Evolutionary conservation across 83 land plant genomes (phyloP).

Genomic region (Picea abies): DNA sequence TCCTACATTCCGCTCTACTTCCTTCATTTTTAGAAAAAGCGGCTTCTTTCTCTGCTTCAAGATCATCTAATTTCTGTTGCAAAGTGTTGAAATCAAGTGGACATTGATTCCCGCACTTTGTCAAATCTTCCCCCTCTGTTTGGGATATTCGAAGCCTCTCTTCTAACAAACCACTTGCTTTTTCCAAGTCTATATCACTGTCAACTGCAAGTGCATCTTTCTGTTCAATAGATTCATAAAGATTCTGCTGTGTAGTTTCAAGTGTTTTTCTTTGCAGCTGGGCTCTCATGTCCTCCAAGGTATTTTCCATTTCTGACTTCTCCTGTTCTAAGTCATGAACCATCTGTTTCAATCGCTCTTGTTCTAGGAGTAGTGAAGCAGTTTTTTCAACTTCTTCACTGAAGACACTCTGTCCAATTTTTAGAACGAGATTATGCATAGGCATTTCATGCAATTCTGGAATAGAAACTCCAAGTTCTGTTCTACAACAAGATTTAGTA

Average conservation of each 20-base stretch:
- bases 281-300: not conserved
- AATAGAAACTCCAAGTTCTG: too few relatives aligned
- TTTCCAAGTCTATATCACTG: not conserved
- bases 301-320: slow-evolving; percentile 1
- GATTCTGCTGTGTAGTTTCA: slow-evolving; percentile 10
- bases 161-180: not conserved
- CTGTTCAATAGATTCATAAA: slow-evolving; percentile 1
- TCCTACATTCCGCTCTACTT: not conserved
- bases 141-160: not conserved
- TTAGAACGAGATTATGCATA: not conserved
- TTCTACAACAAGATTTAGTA: not conserved
- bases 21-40: not conserved
- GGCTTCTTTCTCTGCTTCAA: slow-evolving; percentile 15
- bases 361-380: not conserved
- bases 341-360: not conserved
- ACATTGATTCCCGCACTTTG: not conserved
- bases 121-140: not conserved
- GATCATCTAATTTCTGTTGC: slow-evolving; percentile 5
- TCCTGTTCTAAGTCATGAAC: not conserved
- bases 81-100: not conserved
- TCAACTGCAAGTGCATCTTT: slow-evolving; percentile 3
- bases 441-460: not conserved
- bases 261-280: slow-evolving; percentile 10
- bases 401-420: not conserved
- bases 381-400: too few relatives aligned